These are phyloP conservation scores for Tetracladium maxilliforme DNA, from an alignment of 2,329 filamentous ascomycete species.

Conservation along the genomic window DNA sequence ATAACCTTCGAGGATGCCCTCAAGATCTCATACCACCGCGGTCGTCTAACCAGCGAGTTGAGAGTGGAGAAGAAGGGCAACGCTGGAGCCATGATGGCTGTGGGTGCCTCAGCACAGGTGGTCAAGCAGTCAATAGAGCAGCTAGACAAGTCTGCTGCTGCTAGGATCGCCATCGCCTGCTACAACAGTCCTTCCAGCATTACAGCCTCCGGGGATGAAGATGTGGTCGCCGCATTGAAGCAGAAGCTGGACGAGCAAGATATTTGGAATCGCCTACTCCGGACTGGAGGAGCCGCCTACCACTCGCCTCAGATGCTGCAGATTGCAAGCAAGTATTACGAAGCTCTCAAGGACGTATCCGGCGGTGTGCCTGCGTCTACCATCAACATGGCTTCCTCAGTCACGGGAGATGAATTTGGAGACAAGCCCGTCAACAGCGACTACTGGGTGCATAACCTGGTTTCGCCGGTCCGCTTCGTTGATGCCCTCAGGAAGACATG, in stretches of 20 bases:
- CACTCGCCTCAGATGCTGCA: too few relatives aligned
- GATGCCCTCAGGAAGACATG: slow-evolving; percentile 15
- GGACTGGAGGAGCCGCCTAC: too few relatives aligned
- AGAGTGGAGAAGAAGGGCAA: slow-evolving; percentile 3
- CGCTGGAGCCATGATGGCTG: slow-evolving; percentile 11
- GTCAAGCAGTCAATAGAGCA: slow-evolving; percentile 18
- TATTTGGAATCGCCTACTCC: too few relatives aligned
- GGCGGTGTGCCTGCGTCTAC: neutral
- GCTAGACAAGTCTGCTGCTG: slow-evolving; percentile 11
- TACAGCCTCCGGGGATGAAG: slow-evolving; percentile 12
- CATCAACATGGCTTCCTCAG: slow-evolving; percentile 22
- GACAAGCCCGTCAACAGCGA: too few relatives aligned
- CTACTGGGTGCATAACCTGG: slow-evolving; percentile 31
- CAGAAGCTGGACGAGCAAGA: too few relatives aligned
- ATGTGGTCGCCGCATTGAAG: too few relatives aligned
- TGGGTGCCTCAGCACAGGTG: slow-evolving; percentile 7
- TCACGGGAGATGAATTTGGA: slow-evolving; percentile 16
- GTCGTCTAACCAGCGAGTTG: slow-evolving; percentile 7
- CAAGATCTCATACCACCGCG: slow-evolving; percentile 3
- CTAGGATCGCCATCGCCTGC: slow-evolving; percentile 19
- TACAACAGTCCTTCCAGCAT: slow-evolving; percentile 14
- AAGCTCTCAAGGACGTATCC: too few relatives aligned
- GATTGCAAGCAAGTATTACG: too few relatives aligned
- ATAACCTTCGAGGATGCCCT: slow-evolving; percentile 10
- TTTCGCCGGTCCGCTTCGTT: slow-evolving; percentile 24